Conservation (phyloP, 208 protist genomes). For the Trypanosoma rangeli region DNA sequence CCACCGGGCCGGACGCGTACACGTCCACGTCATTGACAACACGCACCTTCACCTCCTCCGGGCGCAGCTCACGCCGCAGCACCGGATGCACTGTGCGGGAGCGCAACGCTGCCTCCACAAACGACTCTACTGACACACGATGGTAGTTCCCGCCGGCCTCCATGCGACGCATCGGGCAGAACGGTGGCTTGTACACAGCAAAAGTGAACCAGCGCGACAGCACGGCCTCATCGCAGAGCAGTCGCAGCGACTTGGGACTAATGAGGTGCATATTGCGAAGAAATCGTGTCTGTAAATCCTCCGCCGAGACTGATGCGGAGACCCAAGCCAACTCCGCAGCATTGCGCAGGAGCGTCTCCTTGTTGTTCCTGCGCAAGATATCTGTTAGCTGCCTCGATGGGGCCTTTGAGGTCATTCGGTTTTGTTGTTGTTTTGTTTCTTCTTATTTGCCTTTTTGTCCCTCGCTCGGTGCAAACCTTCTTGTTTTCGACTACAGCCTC, state of each 20-base stretch:
- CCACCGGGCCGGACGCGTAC: constrained; percentile 74
- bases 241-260: constrained; percentile 66
- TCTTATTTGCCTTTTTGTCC: background rate
- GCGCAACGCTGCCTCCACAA: constrained; percentile 59
- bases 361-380: constrained; percentile 72
- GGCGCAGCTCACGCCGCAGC: constrained; percentile 27
- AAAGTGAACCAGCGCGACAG: constrained; percentile 59
- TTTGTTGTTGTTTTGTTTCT: constrained; percentile 1
- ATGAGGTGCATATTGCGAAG: constrained; percentile 81
- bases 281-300: constrained; percentile 72
- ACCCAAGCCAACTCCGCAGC: constrained; percentile 52
- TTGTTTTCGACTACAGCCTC: too few species aligned
- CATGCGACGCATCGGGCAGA: constrained; percentile 82
- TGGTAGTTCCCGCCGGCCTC: constrained; percentile 78
- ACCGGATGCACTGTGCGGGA: constrained; percentile 52
- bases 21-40: constrained; percentile 75
- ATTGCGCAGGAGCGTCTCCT: constrained; percentile 53
- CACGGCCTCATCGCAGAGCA: constrained; percentile 35
- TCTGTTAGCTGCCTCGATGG: constrained; percentile 64
- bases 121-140: constrained; percentile 79
- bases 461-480: too few species aligned
- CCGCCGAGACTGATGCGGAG: constrained; percentile 41
- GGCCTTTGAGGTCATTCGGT: constrained; percentile 53
- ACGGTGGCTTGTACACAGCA: constrained; percentile 86
- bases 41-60: constrained; percentile 50